phyloP scores from a whole-genome alignment of 1,284 basidiomycete genomes.

The Sutorius eximius region DNA sequence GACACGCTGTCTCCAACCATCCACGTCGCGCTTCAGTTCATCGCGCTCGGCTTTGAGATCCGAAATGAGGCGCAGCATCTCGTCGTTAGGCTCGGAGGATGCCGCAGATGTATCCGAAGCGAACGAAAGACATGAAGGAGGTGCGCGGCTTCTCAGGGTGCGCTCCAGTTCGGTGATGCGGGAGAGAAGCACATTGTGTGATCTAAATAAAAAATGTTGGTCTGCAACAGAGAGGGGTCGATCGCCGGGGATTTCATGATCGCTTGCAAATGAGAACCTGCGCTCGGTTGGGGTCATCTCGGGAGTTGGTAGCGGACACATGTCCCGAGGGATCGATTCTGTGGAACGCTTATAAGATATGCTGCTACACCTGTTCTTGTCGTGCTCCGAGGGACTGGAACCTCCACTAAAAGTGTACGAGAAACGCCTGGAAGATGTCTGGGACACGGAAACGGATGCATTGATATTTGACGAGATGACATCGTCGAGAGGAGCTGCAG shows the following conservation, averaged over 20 bases:
- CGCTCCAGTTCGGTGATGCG: conserved; percentile 78
- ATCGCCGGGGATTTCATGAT: conserved; percentile 39
- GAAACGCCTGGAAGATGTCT: conserved; percentile 14
- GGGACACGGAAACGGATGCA: conserved; percentile 13
- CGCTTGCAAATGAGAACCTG: conserved; percentile 40
- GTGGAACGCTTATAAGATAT: conserved; percentile 67
- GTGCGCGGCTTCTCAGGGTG: conserved; percentile 53
- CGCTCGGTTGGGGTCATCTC: conserved; percentile 67
- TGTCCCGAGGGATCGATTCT: conserved; percentile 39
- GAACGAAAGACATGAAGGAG: conserved; percentile 51
- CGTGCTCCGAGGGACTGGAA: conserved; percentile 7
- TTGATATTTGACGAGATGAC: conserved; percentile 29
- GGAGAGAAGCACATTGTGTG: conserved; percentile 73
- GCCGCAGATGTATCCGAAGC: conserved; percentile 47
- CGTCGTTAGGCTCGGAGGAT: conserved; percentile 59
- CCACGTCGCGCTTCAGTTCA: conserved; percentile 73
- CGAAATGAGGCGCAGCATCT: conserved; percentile 68
- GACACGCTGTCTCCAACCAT: conserved; percentile 72
- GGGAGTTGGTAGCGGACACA: conserved; percentile 62
- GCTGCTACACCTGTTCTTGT: conserved; percentile 52
- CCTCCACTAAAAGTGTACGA: conserved; percentile 21
- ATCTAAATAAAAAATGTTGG: conserved; percentile 80
- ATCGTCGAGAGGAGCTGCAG: conserved; percentile 43
- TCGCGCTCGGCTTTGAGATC: conserved; percentile 79
- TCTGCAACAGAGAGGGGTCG: conserved; percentile 63